Evolutionary conservation across 1,139 yeast species (phyloP).

Genomic region (Zygoascus meyerae): DNA sequence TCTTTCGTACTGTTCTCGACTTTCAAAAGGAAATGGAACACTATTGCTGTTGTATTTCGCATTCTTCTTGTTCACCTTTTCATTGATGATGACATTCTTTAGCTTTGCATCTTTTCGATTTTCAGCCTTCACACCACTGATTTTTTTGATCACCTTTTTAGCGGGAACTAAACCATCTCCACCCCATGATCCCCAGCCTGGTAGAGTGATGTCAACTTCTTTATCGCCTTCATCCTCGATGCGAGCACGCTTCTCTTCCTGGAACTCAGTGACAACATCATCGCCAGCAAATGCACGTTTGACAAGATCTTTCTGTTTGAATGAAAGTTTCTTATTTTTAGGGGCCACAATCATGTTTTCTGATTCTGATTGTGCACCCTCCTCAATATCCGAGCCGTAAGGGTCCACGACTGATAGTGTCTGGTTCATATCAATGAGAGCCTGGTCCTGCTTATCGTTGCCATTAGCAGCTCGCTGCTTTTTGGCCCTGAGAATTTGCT

Average conservation of each 20-base stretch:
- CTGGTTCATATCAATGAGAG: slow-evolving; percentile 45
- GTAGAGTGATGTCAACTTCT: slow-evolving; percentile 76
- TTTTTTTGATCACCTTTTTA: slow-evolving; percentile 54
- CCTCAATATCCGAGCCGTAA: slow-evolving; percentile 29
- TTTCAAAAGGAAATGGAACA: slow-evolving; percentile 93
- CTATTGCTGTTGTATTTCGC: slow-evolving; percentile 76
- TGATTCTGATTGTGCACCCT: slow-evolving; percentile 32
- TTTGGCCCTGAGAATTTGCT: slow-evolving; percentile 45
- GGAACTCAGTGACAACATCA: slow-evolving; percentile 76
- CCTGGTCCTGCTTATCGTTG: slow-evolving; percentile 17
- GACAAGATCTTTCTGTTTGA: slow-evolving; percentile 76
- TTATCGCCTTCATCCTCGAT: slow-evolving; percentile 78
- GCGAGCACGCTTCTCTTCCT: slow-evolving; percentile 63
- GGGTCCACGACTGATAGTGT: slow-evolving; percentile 43
- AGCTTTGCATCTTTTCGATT: slow-evolving; percentile 73
- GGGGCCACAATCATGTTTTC: slow-evolving; percentile 25
- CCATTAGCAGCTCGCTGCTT: slow-evolving; percentile 43
- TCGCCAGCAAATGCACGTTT: slow-evolving; percentile 97
- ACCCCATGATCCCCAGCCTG: slow-evolving; percentile 74
- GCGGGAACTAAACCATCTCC: slow-evolving; percentile 38
- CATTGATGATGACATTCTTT: slow-evolving; percentile 83
- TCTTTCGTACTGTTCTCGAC: slow-evolving; percentile 89
- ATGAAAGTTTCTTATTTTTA: slow-evolving; percentile 35
- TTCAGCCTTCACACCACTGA: slow-evolving; percentile 67
- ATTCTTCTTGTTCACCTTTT: slow-evolving; percentile 76